phyloP scores from a whole-genome alignment of 106 monocot genomes.

The Triglochin maritima region DNA sequence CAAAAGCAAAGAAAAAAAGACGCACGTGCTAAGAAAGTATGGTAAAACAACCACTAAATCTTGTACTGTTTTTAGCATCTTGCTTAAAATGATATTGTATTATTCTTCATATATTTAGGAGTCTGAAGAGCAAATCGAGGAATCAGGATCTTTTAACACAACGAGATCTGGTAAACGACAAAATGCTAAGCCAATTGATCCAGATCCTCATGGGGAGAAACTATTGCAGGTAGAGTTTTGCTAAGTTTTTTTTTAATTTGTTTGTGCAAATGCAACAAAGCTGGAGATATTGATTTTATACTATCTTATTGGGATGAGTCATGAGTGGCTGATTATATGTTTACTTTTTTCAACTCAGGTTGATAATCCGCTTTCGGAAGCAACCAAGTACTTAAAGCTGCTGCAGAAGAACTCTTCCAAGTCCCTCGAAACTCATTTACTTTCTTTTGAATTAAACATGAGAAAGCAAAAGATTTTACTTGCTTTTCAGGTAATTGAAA shows the following conservation, averaged over 20 bases:
- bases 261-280: not conserved
- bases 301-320: not conserved
- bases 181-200: slow-evolving; percentile 61
- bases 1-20: slow-evolving; percentile 97
- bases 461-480: slow-evolving; percentile 86
- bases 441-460: slow-evolving; percentile 92
- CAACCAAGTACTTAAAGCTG: slow-evolving; percentile 84
- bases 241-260: slow-evolving; percentile 1
- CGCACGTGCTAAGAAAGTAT: slow-evolving; percentile 89
- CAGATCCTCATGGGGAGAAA: slow-evolving; percentile 90
- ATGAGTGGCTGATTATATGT: not conserved
- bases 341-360: slow-evolving; percentile 29
- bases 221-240: slow-evolving; percentile 60
- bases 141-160: slow-evolving; percentile 33
- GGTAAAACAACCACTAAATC: not conserved
- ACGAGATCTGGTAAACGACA: slow-evolving; percentile 75
- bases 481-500: slow-evolving; percentile 63
- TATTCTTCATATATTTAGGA: slow-evolving; percentile 34
- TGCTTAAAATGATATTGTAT: not conserved
- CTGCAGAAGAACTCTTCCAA: slow-evolving; percentile 82
- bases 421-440: slow-evolving; percentile 73
- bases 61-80: not conserved
- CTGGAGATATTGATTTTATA: not conserved
- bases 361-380: slow-evolving; percentile 79
- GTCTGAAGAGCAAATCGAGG: slow-evolving; percentile 68